These are phyloP conservation scores for Aspergillus panamensis DNA, from an alignment of 495 filamentous ascomycete genomes.

Conservation along the genomic window DNA sequence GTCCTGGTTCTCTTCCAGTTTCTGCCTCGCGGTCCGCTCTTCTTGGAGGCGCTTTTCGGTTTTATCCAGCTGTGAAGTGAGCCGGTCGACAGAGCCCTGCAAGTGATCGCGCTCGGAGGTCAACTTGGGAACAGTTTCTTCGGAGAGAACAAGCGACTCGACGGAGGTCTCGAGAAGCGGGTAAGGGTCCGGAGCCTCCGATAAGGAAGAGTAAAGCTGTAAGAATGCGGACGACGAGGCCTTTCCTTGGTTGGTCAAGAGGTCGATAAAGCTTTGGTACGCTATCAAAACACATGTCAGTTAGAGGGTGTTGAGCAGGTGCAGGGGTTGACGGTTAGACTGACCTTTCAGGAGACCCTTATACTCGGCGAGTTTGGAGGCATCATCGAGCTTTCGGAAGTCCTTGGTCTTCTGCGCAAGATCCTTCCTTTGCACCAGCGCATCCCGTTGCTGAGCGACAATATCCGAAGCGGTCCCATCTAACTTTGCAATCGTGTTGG, in stretches of 20 bases:
- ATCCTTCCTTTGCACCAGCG: conserved; percentile 91
- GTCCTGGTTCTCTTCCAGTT: conserved; percentile 74
- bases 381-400: conserved; percentile 91
- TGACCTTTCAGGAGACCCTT: conserved; percentile 85
- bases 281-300: conserved; percentile 46
- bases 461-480: conserved; percentile 92
- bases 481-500: conserved; percentile 77
- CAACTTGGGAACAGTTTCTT: conserved; percentile 86
- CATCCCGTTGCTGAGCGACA: conserved; percentile 84
- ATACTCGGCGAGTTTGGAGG: conserved; percentile 78
- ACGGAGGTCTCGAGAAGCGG: conserved; percentile 94
- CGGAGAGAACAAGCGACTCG: conserved; percentile 83
- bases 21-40: conserved; percentile 67
- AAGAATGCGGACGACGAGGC: conserved; percentile 86
- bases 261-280: conserved; percentile 96
- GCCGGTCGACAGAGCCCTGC: conserved; percentile 68
- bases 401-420: conserved; percentile 98
- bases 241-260: conserved; percentile 91
- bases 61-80: conserved; percentile 92
- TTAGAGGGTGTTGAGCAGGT: conserved; percentile 10
- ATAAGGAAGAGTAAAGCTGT: conserved; percentile 86
- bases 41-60: conserved; percentile 71
- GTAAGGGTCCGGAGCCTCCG: conserved; percentile 95
- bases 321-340: neutral
- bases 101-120: conserved; percentile 82